phyloP scores from a whole-genome alignment of 2,329 filamentous ascomycete genomes.

The Aspergillus fischeri region DNA sequence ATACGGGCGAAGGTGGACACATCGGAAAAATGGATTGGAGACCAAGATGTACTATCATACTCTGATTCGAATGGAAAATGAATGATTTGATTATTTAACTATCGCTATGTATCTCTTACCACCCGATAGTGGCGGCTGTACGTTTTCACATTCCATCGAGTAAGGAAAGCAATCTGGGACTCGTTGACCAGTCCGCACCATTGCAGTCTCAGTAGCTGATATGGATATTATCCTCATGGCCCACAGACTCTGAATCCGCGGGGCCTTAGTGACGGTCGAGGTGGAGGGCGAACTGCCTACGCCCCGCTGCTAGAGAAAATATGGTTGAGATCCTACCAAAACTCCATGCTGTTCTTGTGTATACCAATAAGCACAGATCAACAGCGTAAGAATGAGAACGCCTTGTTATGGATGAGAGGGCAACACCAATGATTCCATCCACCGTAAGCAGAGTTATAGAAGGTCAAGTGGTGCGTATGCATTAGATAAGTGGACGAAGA shows the following conservation, averaged over 20 bases:
- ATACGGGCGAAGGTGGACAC: not conserved
- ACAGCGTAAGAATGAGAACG: slow-evolving; percentile 7
- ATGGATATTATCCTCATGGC: not conserved
- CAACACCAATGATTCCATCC: slow-evolving; percentile 6
- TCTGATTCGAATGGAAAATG: not conserved
- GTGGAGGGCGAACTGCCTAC: slow-evolving; percentile 14
- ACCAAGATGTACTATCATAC: not conserved
- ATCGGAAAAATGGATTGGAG: not conserved
- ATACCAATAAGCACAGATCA: slow-evolving; percentile 18
- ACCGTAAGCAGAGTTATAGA: slow-evolving; percentile 5
- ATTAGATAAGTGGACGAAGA: slow-evolving; percentile 3
- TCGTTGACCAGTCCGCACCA: not conserved
- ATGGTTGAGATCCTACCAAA: slow-evolving; percentile 6
- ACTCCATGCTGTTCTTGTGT: slow-evolving; percentile 14
- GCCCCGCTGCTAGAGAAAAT: slow-evolving; percentile 6
- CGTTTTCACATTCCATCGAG: not conserved
- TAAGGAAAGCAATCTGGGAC: not conserved
- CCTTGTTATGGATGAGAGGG: slow-evolving; percentile 3
- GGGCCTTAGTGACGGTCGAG: slow-evolving; percentile 1
- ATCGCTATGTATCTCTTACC: not conserved
- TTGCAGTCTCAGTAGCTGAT: not conserved
- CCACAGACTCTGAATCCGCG: not conserved
- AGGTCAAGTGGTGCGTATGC: slow-evolving; percentile 10
- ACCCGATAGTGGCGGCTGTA: not conserved
- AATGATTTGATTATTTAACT: not conserved